Evolutionary conservation across 2,329 filamentous ascomycete genomes (phyloP).

Genomic region (Triangularia setosa): DNA sequence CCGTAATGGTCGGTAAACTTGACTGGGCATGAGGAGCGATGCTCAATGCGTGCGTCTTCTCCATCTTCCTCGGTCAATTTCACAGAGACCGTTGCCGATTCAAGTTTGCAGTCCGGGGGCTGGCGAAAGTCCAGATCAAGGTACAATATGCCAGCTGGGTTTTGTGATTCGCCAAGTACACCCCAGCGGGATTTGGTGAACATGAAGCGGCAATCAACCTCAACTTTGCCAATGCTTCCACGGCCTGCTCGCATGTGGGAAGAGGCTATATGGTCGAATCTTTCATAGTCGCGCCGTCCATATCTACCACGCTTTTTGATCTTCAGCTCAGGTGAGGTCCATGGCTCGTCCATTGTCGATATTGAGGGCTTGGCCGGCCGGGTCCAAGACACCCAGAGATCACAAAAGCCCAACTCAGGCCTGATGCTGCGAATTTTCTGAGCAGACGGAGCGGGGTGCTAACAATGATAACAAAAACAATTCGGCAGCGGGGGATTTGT

Average conservation of each 20-base stretch:
- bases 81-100: slow-evolving; percentile 19
- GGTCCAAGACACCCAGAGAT: not conserved
- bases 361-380: not conserved
- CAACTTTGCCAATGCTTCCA: slow-evolving; percentile 19
- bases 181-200: slow-evolving; percentile 22
- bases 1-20: slow-evolving; percentile 22
- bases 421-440: not conserved
- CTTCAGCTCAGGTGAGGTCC: slow-evolving; percentile 8
- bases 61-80: slow-evolving; percentile 15
- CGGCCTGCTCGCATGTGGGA: slow-evolving; percentile 14
- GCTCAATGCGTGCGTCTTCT: not conserved
- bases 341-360: slow-evolving; percentile 5
- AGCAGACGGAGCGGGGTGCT: not conserved
- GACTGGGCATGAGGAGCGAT: slow-evolving; percentile 9
- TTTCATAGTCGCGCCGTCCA: slow-evolving; percentile 15
- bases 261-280: slow-evolving; percentile 16
- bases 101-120: slow-evolving; percentile 18
- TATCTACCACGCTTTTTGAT: slow-evolving; percentile 7
- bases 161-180: slow-evolving; percentile 7
- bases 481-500: not conserved
- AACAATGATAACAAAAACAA: not conserved
- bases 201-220: slow-evolving; percentile 22
- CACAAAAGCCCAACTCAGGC: not conserved
- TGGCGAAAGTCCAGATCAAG: slow-evolving; percentile 23
- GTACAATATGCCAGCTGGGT: slow-evolving; percentile 23